Evolutionary conservation across 2,329 filamentous ascomycete species (phyloP).

Genomic region (Raffaelea arxii): DNA sequence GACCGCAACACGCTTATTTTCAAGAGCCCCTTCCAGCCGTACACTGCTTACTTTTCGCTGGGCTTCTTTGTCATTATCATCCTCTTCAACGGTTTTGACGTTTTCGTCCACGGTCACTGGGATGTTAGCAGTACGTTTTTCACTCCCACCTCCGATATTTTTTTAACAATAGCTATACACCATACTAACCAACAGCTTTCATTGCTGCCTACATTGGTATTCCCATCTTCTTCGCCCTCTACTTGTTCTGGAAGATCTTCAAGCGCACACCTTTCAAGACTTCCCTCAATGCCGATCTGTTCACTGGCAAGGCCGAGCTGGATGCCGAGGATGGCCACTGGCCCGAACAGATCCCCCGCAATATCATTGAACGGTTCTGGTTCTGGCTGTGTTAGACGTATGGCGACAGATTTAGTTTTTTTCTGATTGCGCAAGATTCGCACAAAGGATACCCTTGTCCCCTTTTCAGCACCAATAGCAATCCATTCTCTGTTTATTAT

Average conservation of each 20-base stretch:
- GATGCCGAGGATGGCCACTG: conserved; percentile 32
- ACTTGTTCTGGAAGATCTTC: conserved; percentile 49
- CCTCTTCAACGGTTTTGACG: conserved; percentile 62
- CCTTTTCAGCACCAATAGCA: no score
- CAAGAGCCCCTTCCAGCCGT: conserved; percentile 57
- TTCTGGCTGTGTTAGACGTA: conserved; percentile 33
- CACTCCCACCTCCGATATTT: no score
- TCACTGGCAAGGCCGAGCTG: conserved; percentile 51
- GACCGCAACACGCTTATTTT: conserved; percentile 55
- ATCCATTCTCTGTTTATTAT: no score
- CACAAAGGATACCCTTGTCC: no score
- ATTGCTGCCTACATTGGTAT: conserved; percentile 55
- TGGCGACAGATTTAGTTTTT: no score
- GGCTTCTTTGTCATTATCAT: conserved; percentile 58
- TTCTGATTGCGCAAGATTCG: no score
- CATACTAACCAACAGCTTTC: conserved; percentile 58
- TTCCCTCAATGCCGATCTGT: conserved; percentile 42
- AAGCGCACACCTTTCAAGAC: conserved; percentile 28
- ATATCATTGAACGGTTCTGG: conserved; percentile 42
- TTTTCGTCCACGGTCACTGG: conserved; percentile 50
- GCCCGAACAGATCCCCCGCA: conserved; percentile 34
- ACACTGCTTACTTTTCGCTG: conserved; percentile 54
- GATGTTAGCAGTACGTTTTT: conserved; percentile 5
- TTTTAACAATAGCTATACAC: background rate
- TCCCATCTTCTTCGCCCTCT: conserved; percentile 50